Evolutionary conservation across 75 land plant species (phyloP).

Genomic region (Pinus taeda): DNA sequence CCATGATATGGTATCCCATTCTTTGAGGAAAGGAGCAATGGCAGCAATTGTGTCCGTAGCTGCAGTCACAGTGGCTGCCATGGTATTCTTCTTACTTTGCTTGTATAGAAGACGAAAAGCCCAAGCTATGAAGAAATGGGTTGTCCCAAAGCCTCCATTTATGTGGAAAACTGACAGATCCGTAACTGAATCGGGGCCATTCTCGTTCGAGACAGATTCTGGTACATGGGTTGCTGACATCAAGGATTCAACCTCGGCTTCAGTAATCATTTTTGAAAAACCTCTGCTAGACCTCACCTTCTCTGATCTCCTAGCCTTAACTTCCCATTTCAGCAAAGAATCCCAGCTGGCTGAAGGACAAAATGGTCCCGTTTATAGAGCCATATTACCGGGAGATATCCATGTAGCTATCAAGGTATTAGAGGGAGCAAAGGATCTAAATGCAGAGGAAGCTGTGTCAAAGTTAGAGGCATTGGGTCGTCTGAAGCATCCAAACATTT

Average conservation of each 20-base stretch:
- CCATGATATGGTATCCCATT: not conserved
- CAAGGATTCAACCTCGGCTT: constrained; percentile 47
- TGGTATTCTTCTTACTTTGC: not conserved
- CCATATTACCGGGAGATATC: constrained; percentile 66
- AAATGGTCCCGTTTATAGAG: constrained; percentile 71
- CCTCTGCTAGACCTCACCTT: constrained; percentile 70
- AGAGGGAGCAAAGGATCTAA: constrained; percentile 17
- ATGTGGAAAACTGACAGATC: no score
- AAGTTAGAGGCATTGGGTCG: constrained; percentile 39
- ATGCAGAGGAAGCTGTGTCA: constrained; percentile 31
- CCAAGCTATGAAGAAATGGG: constrained; percentile 25
- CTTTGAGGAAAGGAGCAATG: not conserved
- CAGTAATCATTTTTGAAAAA: constrained; percentile 75
- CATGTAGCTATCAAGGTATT: constrained; percentile 77
- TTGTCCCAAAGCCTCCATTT: constrained; percentile 9
- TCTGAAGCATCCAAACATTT: constrained; percentile 58
- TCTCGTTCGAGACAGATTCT: constrained; percentile 40
- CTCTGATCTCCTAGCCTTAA: constrained; percentile 62
- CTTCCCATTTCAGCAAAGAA: constrained; percentile 65
- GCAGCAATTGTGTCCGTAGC: constrained; percentile 8
- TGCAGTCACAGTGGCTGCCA: not conserved
- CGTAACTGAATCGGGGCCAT: not conserved
- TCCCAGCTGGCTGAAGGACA: constrained; percentile 65
- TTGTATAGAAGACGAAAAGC: not conserved
- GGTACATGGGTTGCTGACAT: constrained; percentile 55